Conservation (phyloP, 139 green algal species). For the Asterochloris sp. region DNA sequence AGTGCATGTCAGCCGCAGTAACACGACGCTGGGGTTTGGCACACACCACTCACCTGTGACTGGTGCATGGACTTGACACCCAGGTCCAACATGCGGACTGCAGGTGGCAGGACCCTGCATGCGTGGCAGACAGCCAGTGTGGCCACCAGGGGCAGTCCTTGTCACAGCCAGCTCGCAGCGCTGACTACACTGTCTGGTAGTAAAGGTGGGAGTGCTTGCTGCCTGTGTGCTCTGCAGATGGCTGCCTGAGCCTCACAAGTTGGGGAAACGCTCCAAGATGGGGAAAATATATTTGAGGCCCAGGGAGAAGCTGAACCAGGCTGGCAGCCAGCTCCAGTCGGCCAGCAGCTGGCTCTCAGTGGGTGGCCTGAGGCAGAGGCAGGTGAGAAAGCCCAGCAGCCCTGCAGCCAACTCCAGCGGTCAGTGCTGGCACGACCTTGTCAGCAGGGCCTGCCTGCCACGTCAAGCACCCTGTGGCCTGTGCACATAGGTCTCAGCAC, state of each 20-base stretch:
- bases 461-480: too few relatives aligned
- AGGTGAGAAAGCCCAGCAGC: too few relatives aligned
- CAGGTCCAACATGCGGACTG: slow-evolving; percentile 8
- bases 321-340: too few relatives aligned
- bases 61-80: not conserved
- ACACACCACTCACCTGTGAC: not conserved
- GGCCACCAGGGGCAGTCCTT: not conserved
- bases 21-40: too few relatives aligned
- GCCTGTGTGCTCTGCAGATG: not conserved
- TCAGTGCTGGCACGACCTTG: too few relatives aligned
- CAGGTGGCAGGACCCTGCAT: not conserved
- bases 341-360: too few relatives aligned
- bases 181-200: not conserved
- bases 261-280: slow-evolving; percentile 3
- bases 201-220: not conserved
- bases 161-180: too few relatives aligned
- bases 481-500: too few relatives aligned
- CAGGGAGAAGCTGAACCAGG: not conserved
- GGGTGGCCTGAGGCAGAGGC: too few relatives aligned
- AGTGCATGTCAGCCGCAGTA: too few relatives aligned
- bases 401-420: too few relatives aligned
- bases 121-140: not conserved
- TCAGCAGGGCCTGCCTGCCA: too few relatives aligned
- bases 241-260: not conserved
- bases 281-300: not conserved